Conservation (phyloP, 208 protist species). For the Leishmania martiniquensis region DNA sequence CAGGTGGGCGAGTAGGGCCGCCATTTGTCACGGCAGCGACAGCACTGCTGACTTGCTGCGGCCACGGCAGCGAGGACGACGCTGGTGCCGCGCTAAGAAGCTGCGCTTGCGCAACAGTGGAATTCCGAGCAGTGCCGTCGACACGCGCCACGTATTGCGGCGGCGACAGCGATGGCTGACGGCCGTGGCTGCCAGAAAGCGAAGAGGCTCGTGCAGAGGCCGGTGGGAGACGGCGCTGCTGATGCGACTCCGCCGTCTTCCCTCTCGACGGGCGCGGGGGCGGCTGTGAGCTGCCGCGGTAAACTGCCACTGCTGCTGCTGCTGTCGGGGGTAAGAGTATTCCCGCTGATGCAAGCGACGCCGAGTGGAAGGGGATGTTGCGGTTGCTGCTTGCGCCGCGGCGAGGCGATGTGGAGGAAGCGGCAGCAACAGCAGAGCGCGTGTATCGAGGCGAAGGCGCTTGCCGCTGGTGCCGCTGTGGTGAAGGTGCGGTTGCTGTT, state of each 20-base stretch:
- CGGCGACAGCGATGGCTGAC: not conserved
- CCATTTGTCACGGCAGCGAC: not conserved
- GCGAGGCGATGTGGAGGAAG: not conserved
- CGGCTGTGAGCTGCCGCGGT: conserved; percentile 17
- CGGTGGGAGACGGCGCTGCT: not conserved
- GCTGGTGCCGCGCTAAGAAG: not conserved
- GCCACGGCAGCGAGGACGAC: not conserved
- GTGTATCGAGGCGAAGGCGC: not conserved
- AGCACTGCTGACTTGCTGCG: not conserved
- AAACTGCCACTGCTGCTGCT: conserved; percentile 4
- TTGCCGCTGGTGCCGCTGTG: not conserved
- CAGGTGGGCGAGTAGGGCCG: not conserved
- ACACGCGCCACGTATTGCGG: not conserved
- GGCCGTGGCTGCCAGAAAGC: not conserved
- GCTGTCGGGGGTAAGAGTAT: conserved; percentile 1
- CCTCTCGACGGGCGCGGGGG: not conserved
- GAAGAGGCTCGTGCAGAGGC: conserved; percentile 1
- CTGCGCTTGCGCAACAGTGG: not conserved
- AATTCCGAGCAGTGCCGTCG: not conserved
- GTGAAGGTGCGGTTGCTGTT: not conserved
- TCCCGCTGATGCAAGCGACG: not conserved
- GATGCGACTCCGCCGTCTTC: not conserved
- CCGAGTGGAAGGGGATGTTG: conserved; percentile 18
- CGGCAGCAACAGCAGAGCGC: not conserved
- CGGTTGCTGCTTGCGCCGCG: conserved; percentile 6